Conservation (phyloP, 768 basidiomycete species). For the Agrocybe pediades region DNA sequence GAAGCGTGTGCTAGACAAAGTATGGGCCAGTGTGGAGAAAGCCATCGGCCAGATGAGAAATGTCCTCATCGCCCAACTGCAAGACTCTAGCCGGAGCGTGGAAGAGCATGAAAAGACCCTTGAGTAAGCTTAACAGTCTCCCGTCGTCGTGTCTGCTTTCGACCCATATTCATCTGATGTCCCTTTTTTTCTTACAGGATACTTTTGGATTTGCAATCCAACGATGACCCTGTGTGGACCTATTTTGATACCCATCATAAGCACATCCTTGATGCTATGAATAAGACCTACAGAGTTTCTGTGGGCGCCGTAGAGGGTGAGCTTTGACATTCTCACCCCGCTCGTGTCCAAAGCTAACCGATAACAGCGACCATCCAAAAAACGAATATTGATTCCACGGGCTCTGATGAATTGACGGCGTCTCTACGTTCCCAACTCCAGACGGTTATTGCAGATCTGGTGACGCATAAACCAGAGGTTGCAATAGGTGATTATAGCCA, state of each 20-base stretch:
- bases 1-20: conserved; percentile 91
- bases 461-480: conserved; percentile 62
- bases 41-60: conserved; percentile 91
- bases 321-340: conserved; percentile 18
- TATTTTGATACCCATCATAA: conserved; percentile 94
- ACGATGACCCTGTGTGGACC: conserved; percentile 93
- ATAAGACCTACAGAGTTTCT: conserved; percentile 55
- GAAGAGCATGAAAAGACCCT: conserved; percentile 98
- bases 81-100: conserved; percentile 75
- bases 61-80: conserved; percentile 73
- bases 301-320: conserved; percentile 55
- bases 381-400: conserved; percentile 32
- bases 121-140: conserved; percentile 53
- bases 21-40: conserved; percentile 94
- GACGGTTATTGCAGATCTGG: conserved; percentile 57
- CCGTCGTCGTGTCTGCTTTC: background rate
- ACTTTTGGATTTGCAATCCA: conserved; percentile 79
- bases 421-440: conserved; percentile 61
- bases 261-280: conserved; percentile 81
- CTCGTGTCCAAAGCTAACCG: conserved; percentile 13
- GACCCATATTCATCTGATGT: too few species aligned
- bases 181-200: conserved; percentile 52
- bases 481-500: conserved; percentile 48
- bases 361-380: conserved; percentile 50
- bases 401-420: conserved; percentile 39